phyloP scores from a whole-genome alignment of 1,139 yeast genomes.

The Kodamaea arcana region DNA sequence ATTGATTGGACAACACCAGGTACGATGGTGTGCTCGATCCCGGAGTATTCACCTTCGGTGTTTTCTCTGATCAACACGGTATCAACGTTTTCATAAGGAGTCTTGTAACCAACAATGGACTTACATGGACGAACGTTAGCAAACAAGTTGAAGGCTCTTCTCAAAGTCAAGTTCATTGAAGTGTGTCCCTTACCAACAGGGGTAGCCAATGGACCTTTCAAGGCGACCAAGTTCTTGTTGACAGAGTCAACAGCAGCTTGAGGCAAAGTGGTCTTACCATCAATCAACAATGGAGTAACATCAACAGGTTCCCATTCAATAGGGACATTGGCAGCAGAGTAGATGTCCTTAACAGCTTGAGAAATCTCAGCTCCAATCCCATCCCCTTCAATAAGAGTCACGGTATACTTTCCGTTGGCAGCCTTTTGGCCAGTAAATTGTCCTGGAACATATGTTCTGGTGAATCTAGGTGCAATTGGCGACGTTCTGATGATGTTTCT shows the following conservation, averaged over 20 bases:
- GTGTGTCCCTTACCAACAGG: constrained; percentile 99
- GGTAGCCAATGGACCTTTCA: constrained; percentile 97
- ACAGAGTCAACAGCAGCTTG: constrained; percentile 88
- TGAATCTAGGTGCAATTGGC: constrained; percentile 35
- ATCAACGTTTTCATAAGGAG: constrained; percentile 92
- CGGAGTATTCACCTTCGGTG: constrained; percentile 99
- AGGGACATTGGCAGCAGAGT: constrained; percentile 90
- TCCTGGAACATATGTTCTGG: constrained; percentile 47
- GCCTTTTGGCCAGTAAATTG: constrained; percentile 46
- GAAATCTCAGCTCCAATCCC: constrained; percentile 98
- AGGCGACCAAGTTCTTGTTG: constrained; percentile 87
- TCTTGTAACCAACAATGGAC: constrained; percentile 87
- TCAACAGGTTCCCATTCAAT: constrained; percentile 97
- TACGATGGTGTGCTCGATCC: constrained; percentile 95
- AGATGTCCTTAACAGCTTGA: constrained; percentile 85
- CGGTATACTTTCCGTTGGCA: constrained; percentile 74
- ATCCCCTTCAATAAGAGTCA: constrained; percentile 96
- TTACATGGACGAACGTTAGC: constrained; percentile 98
- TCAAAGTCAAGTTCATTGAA: constrained; percentile 91
- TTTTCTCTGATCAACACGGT: constrained; percentile 96
- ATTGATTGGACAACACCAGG: constrained; percentile 99
- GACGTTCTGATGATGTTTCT: constrained; percentile 38
- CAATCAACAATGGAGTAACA: constrained; percentile 86
- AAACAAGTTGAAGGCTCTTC: constrained; percentile 93
- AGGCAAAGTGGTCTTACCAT: constrained; percentile 94